A percentile compares a stretch with the other conserved stretches of the same genome.
Conservation (phyloP, 176 grass and related monocot genomes). For the Avena eriantha region DNA sequence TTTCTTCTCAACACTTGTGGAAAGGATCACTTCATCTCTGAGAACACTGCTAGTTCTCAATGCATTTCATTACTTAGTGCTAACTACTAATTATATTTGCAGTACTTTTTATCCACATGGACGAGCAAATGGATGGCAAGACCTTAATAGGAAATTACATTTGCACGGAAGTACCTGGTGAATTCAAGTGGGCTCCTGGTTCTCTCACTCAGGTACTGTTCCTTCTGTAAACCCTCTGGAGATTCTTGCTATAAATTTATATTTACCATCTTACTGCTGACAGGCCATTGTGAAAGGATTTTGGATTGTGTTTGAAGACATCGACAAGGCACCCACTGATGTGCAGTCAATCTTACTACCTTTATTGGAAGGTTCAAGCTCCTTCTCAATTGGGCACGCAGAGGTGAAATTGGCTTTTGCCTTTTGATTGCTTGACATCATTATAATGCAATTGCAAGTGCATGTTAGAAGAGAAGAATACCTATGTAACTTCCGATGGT, state of each 20-base stretch:
- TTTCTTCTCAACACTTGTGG: slow-evolving; percentile 9
- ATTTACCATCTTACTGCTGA: slow-evolving; percentile 20
- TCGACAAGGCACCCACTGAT: slow-evolving; percentile 94
- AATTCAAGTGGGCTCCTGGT: slow-evolving; percentile 95
- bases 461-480: slow-evolving; percentile 23
- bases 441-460: slow-evolving; percentile 13
- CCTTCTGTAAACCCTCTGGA: not conserved
- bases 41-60: not conserved
- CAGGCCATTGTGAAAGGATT: slow-evolving; percentile 86
- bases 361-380: slow-evolving; percentile 81
- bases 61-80: slow-evolving; percentile 14
- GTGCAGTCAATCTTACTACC: slow-evolving; percentile 87
- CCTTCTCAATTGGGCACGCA: slow-evolving; percentile 78
- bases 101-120: slow-evolving; percentile 95
- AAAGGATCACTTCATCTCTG: slow-evolving; percentile 8
- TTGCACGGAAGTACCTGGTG: slow-evolving; percentile 84
- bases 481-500: slow-evolving; percentile 8
- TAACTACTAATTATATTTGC: slow-evolving; percentile 48
- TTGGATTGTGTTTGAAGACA: slow-evolving; percentile 97
- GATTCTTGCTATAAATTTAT: slow-evolving; percentile 22
- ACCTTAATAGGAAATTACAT: slow-evolving; percentile 90
- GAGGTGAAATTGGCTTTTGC: slow-evolving; percentile 57
- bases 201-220: slow-evolving; percentile 85
- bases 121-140: slow-evolving; percentile 94
- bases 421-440: slow-evolving; percentile 29